phyloP scores from a whole-genome alignment of 75 land plant genomes.

The Cryptomeria japonica region DNA sequence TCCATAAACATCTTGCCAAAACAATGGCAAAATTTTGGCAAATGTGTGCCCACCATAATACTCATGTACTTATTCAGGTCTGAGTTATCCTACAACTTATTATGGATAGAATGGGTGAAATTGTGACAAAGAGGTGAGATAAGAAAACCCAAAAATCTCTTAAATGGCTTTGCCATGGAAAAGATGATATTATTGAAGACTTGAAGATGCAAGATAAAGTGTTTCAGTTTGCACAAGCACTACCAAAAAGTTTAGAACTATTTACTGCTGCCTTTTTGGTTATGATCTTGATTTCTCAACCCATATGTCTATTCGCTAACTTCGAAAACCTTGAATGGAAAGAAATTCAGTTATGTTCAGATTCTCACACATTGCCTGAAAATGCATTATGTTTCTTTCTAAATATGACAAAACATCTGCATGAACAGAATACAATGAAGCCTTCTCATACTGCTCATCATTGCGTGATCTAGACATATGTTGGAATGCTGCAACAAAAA shows the following conservation, averaged over 20 bases:
- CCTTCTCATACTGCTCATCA: background rate
- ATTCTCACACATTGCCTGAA: background rate
- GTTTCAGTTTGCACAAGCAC: background rate
- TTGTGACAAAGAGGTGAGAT: no score
- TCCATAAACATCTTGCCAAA: background rate
- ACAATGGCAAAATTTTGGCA: background rate
- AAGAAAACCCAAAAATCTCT: no score
- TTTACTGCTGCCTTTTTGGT: background rate
- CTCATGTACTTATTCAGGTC: no score
- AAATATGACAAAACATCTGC: background rate
- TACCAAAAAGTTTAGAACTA: background rate
- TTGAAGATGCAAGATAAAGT: background rate
- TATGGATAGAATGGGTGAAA: no score
- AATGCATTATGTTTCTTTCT: background rate
- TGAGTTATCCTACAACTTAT: no score
- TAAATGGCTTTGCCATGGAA: background rate
- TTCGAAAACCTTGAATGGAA: background rate
- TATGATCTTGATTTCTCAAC: background rate
- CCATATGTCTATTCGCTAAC: background rate
- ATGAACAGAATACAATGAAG: background rate
- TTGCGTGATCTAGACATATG: background rate
- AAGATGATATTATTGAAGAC: background rate
- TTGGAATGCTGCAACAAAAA: background rate
- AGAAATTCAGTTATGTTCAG: background rate
- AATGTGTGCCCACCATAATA: no score